Percentiles rank a stretch among this genome's conserved stretches.
Conservation (phyloP, 208 protist genomes). For the Zelonia costaricensis region DNA sequence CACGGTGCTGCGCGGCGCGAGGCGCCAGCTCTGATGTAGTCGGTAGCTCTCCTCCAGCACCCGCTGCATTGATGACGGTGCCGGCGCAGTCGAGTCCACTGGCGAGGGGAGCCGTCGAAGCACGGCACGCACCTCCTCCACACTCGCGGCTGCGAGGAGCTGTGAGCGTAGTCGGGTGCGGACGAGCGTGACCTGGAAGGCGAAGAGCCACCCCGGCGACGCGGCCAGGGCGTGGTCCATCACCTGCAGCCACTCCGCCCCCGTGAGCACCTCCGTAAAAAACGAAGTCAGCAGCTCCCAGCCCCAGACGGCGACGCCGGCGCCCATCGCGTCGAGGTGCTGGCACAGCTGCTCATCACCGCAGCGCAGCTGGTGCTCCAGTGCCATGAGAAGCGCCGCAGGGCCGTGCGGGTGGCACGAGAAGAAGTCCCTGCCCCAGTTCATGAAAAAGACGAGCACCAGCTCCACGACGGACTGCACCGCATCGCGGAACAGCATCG, state of each 20-base stretch:
- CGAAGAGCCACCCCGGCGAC: constrained; percentile 79
- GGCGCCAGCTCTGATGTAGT: constrained; percentile 26
- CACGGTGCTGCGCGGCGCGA: not conserved
- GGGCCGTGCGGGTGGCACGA: constrained; percentile 76
- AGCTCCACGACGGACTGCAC: constrained; percentile 73
- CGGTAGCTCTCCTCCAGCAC: constrained; percentile 61
- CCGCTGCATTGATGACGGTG: not conserved
- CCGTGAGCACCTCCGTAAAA: constrained; percentile 71
- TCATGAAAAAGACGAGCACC: constrained; percentile 66
- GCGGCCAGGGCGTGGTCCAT: constrained; percentile 88
- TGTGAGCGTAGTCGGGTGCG: constrained; percentile 27
- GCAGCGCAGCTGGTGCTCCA: constrained; percentile 47
- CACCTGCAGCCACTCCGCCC: constrained; percentile 85
- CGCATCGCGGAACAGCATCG: constrained; percentile 61
- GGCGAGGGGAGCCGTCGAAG: constrained; percentile 34
- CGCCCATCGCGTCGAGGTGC: constrained; percentile 57
- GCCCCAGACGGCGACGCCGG: constrained; percentile 65
- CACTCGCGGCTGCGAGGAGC: constrained; percentile 37
- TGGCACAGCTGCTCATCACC: constrained; percentile 47
- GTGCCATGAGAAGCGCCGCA: constrained; percentile 41
- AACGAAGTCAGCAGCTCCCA: constrained; percentile 67
- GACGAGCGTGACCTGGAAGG: constrained; percentile 62
- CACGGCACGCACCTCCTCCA: constrained; percentile 40
- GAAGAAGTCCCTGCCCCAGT: constrained; percentile 86
- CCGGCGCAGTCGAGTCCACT: not conserved